Evolutionary conservation across 225 moss, liverwort and hornwort genomes (phyloP).

Genomic region (Marchantia polymorpha): DNA sequence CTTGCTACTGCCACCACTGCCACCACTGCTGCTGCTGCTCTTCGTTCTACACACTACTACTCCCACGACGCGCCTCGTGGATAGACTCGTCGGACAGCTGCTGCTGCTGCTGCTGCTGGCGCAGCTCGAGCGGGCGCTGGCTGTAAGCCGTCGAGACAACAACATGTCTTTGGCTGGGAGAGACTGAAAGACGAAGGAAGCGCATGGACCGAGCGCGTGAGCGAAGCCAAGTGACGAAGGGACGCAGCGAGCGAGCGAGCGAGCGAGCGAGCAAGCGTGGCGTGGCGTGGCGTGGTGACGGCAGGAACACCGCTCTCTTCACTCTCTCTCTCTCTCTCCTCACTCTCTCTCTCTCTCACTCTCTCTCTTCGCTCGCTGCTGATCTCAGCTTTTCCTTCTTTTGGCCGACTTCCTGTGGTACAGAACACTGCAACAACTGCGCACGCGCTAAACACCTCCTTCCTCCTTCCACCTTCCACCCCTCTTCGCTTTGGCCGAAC

Average conservation of each 20-base stretch:
- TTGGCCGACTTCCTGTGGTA: conserved; percentile 8
- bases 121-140: neutral
- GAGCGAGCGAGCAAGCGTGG: no score
- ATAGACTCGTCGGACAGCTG: neutral
- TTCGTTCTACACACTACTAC: neutral
- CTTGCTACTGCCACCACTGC: no score
- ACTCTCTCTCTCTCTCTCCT: neutral
- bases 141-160: neutral
- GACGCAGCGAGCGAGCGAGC: neutral
- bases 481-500: no score
- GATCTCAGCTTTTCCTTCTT: neutral
- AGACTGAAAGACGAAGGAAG: no score
- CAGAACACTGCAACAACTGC: conserved; percentile 1
- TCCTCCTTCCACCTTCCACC: no score
- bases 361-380: neutral
- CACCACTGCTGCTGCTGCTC: neutral
- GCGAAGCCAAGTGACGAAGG: no score
- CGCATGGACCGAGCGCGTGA: neutral
- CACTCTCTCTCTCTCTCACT: no score
- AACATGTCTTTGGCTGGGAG: neutral
- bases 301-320: neutral
- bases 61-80: neutral
- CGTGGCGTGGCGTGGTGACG: neutral
- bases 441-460: neutral
- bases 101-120: neutral